Base-by-base conservation (phyloP, 1,284 basidiomycete genomes). In the Ganoderma lingzhi region DNA sequence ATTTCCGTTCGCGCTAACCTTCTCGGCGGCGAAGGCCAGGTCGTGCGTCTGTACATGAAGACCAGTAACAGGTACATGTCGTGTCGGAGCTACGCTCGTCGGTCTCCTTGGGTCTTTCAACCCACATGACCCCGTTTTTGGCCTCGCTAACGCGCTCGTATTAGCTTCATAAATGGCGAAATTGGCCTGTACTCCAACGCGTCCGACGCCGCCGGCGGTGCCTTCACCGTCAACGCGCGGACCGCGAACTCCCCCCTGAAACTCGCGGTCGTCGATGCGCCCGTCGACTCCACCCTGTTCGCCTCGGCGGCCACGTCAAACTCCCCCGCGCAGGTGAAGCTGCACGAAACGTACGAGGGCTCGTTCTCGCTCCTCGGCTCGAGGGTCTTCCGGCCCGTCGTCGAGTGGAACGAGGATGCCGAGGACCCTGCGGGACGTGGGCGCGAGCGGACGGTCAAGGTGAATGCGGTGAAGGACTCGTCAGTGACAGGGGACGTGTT, bases 281-380 rank as follows among this genome's bases (percentile, higher is more conserved):
- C 88, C 2, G 71, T 83, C 35, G 78, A 82, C 69, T 84, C 83
- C 15, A 66, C 74, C n/a, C 78, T 87, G 44, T 37, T 72, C 65
- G 71, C 84, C 64, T 65, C 73, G 1, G 82, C 65, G 14, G 70
- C 70, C 39, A 81, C 84, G 39, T 73, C 79, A 4, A 75, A 82
- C 39, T 77, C 78, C 6, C 77, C 72, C 1, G 78, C 81, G 2
- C 62, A 73, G 28, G 79, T 83, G 12, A 61, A 70, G 42, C 78
- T 86, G 5, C 79, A 83, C 64, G 66, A 75, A 44, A 80, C 85
- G 2, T 87, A 80, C 70, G 84, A 88, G 69, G 88, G 85, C 19
- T 68, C 67, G 2, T 86, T 86, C 75, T 71, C 71, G 23, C 72
- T 82, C 67, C 42, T 72, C 61, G 79, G 81, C 39, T 67, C 75